Evolutionary conservation across 768 basidiomycete species (phyloP).

Genomic region (Lentinula lateritia): DNA sequence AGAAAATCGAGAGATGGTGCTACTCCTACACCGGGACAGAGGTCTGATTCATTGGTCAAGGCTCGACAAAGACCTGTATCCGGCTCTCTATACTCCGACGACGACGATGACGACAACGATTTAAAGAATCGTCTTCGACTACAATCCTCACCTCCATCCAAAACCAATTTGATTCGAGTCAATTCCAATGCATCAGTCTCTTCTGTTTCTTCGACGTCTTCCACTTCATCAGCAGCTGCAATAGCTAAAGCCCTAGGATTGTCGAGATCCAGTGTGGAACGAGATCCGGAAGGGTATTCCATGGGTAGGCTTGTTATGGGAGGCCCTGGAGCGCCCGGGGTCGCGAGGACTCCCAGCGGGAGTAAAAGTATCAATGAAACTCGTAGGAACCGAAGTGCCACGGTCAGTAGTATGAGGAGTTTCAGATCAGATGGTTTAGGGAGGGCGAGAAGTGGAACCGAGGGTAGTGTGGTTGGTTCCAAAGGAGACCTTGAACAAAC

Average conservation of each 20-base stretch:
- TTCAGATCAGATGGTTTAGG: background rate
- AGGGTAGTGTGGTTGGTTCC: slow-evolving; percentile 13
- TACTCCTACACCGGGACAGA: background rate
- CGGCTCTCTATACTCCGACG: slow-evolving; percentile 5
- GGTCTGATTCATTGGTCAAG: background rate
- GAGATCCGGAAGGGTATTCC: slow-evolving; percentile 25
- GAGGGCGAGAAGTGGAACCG: slow-evolving; percentile 18
- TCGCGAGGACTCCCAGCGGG: slow-evolving; percentile 19
- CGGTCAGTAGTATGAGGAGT: background rate
- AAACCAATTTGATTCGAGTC: background rate
- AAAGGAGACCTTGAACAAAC: slow-evolving; percentile 35
- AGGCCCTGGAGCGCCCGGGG: slow-evolving; percentile 28
- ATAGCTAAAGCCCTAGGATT: slow-evolving; percentile 41
- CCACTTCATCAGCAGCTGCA: slow-evolving; percentile 20
- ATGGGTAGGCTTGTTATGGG: slow-evolving; percentile 22
- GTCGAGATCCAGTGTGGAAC: slow-evolving; percentile 27
- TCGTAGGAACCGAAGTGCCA: background rate
- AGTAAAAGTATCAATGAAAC: background rate
- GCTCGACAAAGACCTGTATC: background rate
- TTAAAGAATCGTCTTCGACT: slow-evolving; percentile 18
- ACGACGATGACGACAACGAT: slow-evolving; percentile 21
- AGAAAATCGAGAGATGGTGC: background rate
- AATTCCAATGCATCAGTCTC: slow-evolving; percentile 9
- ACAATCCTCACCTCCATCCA: background rate
- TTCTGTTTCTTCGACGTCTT: slow-evolving; percentile 10